phyloP scores from a whole-genome alignment of 2,329 filamentous ascomycete genomes.

The Cladosporium halotolerans region DNA sequence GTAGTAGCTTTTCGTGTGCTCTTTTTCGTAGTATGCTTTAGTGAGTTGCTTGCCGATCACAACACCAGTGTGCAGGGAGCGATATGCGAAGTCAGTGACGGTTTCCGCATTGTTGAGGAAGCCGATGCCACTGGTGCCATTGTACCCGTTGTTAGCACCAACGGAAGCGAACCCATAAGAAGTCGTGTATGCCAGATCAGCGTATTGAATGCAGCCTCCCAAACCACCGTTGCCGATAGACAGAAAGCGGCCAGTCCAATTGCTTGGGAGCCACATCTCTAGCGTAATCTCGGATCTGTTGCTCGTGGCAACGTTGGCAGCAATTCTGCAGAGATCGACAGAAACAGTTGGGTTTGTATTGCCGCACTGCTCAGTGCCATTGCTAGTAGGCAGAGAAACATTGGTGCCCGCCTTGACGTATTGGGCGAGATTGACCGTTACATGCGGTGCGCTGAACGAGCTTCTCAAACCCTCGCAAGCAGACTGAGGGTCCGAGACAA shows the following conservation, averaged over 20 bases:
- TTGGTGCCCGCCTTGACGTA: slow-evolving; percentile 26
- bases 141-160: slow-evolving; percentile 38
- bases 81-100: slow-evolving; percentile 44
- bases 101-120: slow-evolving; percentile 44
- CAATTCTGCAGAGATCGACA: slow-evolving; percentile 37
- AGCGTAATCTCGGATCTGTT: slow-evolving; percentile 36
- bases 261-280: slow-evolving; percentile 41
- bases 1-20: slow-evolving; percentile 41
- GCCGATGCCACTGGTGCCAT: slow-evolving; percentile 38
- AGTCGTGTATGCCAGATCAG: slow-evolving; percentile 34
- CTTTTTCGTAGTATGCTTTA: slow-evolving; percentile 31
- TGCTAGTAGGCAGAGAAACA: slow-evolving; percentile 18
- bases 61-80: slow-evolving; percentile 24
- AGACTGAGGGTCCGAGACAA: slow-evolving; percentile 13
- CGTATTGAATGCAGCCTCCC: slow-evolving; percentile 33
- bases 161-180: slow-evolving; percentile 36
- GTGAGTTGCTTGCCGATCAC: slow-evolving; percentile 27
- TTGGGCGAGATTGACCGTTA: slow-evolving; percentile 23
- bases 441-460: slow-evolving; percentile 19
- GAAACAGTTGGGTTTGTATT: slow-evolving; percentile 26
- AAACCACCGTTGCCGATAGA: slow-evolving; percentile 38
- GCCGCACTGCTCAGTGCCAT: slow-evolving; percentile 35
- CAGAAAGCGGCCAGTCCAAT: slow-evolving; percentile 36
- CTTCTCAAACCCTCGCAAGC: slow-evolving; percentile 20
- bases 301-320: slow-evolving; percentile 35